Evolutionary conservation across 345 rosid species (phyloP).

Genomic region (Lepidium aucheri): DNA sequence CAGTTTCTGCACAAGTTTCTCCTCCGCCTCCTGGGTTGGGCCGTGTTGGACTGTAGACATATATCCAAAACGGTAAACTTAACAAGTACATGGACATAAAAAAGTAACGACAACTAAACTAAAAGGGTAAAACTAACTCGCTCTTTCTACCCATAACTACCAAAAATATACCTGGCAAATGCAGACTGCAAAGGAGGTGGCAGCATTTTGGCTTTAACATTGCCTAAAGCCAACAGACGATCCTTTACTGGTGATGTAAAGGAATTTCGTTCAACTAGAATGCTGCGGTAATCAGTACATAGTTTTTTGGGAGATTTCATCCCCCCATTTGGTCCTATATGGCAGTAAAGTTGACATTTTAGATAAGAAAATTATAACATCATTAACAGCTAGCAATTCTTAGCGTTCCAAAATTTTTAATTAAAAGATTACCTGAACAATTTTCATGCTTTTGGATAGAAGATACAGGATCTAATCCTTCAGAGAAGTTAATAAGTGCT

Average conservation of each 20-base stretch:
- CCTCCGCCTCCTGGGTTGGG: conserved; percentile 96
- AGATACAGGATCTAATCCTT: conserved; percentile 33
- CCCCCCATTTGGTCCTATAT: conserved; percentile 84
- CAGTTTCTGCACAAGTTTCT: conserved; percentile 98
- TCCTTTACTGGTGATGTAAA: conserved; percentile 79
- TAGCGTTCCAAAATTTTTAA: neutral
- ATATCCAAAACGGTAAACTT: neutral
- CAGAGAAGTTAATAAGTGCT: conserved; percentile 47
- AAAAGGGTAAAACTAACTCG: neutral
- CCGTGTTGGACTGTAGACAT: conserved; percentile 68
- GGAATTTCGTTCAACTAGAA: conserved; percentile 76
- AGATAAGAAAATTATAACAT: neutral
- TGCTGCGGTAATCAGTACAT: conserved; percentile 67
- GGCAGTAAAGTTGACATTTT: conserved; percentile 10
- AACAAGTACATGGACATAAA: conserved; percentile 1
- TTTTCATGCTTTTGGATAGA: conserved; percentile 47
- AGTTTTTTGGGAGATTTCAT: conserved; percentile 63
- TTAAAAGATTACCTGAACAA: conserved; percentile 38
- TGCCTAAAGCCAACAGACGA: conserved; percentile 50
- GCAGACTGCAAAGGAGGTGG: conserved; percentile 77
- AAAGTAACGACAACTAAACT: neutral
- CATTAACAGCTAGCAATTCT: neutral
- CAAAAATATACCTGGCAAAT: conserved; percentile 57
- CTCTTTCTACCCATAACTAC: conserved; percentile 5
- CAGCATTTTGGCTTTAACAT: conserved; percentile 51